These are phyloP conservation scores for Alternaria alternata DNA, from an alignment of 2,329 filamentous ascomycete species.

Conservation along the genomic window DNA sequence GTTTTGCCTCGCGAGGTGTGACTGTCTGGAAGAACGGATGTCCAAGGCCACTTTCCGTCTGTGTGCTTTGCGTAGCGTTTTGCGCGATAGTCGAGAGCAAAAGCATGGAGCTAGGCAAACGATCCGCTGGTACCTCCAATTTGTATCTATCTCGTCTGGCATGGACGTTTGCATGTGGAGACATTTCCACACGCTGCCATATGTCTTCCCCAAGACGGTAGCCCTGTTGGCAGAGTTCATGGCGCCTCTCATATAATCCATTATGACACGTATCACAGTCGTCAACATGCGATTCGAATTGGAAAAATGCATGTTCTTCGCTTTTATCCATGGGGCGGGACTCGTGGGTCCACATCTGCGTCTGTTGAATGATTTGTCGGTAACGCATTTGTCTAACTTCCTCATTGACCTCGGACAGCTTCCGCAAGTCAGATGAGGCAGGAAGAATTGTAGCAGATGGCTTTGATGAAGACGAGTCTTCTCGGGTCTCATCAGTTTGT, in stretches of 20 bases:
- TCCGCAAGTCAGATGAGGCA: conserved; percentile 28
- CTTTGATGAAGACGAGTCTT: neutral
- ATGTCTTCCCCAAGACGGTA: conserved; percentile 30
- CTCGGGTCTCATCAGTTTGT: neutral
- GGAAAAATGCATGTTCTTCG: conserved; percentile 31
- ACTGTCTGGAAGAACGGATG: no score
- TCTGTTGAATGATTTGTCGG: no score
- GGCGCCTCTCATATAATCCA: neutral
- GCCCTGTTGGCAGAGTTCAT: conserved; percentile 30
- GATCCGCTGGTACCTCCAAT: conserved; percentile 31
- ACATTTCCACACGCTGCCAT: conserved; percentile 34
- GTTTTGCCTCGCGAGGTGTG: neutral
- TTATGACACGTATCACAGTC: conserved; percentile 33
- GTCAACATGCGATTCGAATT: conserved; percentile 40
- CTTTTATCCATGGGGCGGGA: conserved; percentile 11
- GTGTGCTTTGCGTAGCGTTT: neutral
- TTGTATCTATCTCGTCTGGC: conserved; percentile 13
- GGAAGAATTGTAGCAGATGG: conserved; percentile 18
- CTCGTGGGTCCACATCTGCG: neutral
- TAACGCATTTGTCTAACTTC: conserved; percentile 57
- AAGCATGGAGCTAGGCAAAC: conserved; percentile 25
- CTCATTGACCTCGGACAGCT: conserved; percentile 56
- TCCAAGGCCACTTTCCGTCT: no score
- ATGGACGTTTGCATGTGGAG: conserved; percentile 29
- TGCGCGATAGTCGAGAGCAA: conserved; percentile 32